Base-by-base conservation (phyloP, 163 green algal species). In the Volvox carteri region DNA sequence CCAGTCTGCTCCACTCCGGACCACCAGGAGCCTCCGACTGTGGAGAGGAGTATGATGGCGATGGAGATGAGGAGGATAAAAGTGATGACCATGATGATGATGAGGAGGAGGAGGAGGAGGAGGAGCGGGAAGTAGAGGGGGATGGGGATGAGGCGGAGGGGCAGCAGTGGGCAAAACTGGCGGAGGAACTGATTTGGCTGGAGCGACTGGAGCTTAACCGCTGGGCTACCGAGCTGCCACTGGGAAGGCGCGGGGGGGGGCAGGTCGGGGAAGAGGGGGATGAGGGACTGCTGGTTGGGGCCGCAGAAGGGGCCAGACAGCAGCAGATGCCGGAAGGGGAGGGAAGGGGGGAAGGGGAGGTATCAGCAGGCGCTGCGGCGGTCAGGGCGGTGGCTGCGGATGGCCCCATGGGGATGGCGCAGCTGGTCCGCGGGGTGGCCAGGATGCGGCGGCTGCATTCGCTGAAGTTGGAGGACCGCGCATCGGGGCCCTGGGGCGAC, bases 401-500 rank as follows among this genome's bases (percentile, higher is more conserved):
- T 18, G 70, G 21, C 21, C 28, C 70, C 14, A 14, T 19, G 30
- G 42, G n/a, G 62, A 44, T 84, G 44, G 79, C 58, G 56, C 30
- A 23, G 7, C 14, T 52, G 30, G 60, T 74, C 4, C 12, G 23
- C 21, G 62, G 62, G 25, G 42, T 60, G 14, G 25, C 19, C 4
- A 12, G 19, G 2, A 12, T 60, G 44, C 39, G 44, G n/a, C 28
- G 11, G 28, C 79, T 86, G 79, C 41, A 44, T n/a, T 25, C 4
- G 5, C 79, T 86, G 30, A 39, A 78, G 46, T 30, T 86, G 30
- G 28, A 46, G 4, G 60, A 60, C 0, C 62, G 62, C n/a, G n/a
- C n/a, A n/a, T n/a, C n/a, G n/a, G n/a, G n/a, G n/a, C n/a, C 42
- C 44, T 78, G 79, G 79, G 79, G 79, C 7, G 62, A 70, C 30